phyloP scores from a whole-genome alignment of 2,329 filamentous ascomycete genomes.

The Venturia oleaginea region DNA sequence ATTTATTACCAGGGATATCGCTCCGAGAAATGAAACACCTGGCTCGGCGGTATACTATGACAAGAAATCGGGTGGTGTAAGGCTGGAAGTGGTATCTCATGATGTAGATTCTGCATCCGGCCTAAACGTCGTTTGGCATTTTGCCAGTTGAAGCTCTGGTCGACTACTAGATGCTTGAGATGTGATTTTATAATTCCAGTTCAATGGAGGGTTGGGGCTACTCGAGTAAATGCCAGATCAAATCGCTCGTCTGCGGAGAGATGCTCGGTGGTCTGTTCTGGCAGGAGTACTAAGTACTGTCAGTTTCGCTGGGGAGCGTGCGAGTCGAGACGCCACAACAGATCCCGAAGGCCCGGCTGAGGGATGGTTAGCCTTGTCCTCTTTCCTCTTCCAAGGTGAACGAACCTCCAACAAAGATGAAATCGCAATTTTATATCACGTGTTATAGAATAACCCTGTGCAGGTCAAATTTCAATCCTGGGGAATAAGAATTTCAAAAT shows the following conservation, averaged over 20 bases:
- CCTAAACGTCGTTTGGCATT: slow-evolving; percentile 32
- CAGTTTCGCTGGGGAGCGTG: background rate
- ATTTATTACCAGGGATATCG: slow-evolving; percentile 3
- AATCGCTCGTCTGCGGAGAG: slow-evolving; percentile 46
- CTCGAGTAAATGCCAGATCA: slow-evolving; percentile 36
- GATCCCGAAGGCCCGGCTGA: slow-evolving; percentile 5
- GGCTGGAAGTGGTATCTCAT: slow-evolving; percentile 42
- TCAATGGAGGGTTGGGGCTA: slow-evolving; percentile 38
- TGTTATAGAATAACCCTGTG: background rate
- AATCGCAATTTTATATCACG: slow-evolving; percentile 17
- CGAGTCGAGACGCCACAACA: slow-evolving; percentile 7
- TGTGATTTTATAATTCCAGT: slow-evolving; percentile 39
- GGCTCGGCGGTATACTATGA: background rate
- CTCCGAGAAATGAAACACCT: slow-evolving; percentile 2
- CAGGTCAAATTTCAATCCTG: background rate
- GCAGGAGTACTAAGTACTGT: slow-evolving; percentile 1
- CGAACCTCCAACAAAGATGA: slow-evolving; percentile 14
- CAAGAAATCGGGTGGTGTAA: slow-evolving; percentile 6
- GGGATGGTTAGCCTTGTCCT: background rate
- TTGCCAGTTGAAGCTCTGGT: slow-evolving; percentile 48
- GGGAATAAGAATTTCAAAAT: background rate
- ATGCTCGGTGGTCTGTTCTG: slow-evolving; percentile 3
- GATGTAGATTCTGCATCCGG: slow-evolving; percentile 23
- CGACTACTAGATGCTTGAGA: slow-evolving; percentile 39
- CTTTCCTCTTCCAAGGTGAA: background rate